Conservation (phyloP, 352 stramenopile genomes). For the Phytophthora boehmeriae region DNA sequence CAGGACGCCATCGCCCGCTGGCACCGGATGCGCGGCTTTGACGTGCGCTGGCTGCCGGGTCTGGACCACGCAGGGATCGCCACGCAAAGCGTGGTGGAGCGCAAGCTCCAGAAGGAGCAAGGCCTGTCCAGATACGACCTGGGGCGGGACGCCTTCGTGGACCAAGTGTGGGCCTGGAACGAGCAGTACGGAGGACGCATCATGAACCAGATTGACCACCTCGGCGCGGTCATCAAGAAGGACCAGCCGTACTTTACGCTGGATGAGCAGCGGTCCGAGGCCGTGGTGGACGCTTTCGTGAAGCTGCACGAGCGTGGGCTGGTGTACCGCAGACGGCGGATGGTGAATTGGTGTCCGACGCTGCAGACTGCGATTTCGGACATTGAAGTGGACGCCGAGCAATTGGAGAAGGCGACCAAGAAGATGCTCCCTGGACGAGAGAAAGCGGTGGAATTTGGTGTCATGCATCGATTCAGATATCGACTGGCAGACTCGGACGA, state of each 20-base stretch:
- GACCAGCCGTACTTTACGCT: constrained; percentile 98
- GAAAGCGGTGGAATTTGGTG: constrained; percentile 80
- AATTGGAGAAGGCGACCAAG: constrained; percentile 91
- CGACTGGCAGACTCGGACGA: constrained; percentile 63
- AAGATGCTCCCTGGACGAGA: constrained; percentile 75
- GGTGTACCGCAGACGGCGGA: constrained; percentile 95
- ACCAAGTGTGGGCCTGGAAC: constrained; percentile 99
- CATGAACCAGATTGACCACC: constrained; percentile 92
- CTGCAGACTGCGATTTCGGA: constrained; percentile 96
- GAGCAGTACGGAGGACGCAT: constrained; percentile 97
- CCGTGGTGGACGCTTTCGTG: constrained; percentile 74
- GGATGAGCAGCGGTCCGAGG: constrained; percentile 91
- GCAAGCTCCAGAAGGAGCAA: constrained; percentile 96
- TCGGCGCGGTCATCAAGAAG: constrained; percentile 97
- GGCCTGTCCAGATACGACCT: constrained; percentile 94
- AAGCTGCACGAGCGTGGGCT: constrained; percentile 97
- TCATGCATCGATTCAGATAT: constrained; percentile 87
- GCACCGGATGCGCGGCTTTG: constrained; percentile 98
- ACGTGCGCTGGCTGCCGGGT: constrained; percentile 97
- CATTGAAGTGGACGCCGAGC: constrained; percentile 98
- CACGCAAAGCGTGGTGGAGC: constrained; percentile 99
- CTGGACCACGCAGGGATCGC: constrained; percentile 99
- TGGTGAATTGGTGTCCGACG: constrained; percentile 98
- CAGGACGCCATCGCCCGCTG: constrained; percentile 97
- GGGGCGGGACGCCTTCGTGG: constrained; percentile 96